Percentiles rank a stretch among this genome's conserved stretches.
phyloP scores from a whole-genome alignment of 1,284 basidiomycete species.

The Microbotryum scabiosae region DNA sequence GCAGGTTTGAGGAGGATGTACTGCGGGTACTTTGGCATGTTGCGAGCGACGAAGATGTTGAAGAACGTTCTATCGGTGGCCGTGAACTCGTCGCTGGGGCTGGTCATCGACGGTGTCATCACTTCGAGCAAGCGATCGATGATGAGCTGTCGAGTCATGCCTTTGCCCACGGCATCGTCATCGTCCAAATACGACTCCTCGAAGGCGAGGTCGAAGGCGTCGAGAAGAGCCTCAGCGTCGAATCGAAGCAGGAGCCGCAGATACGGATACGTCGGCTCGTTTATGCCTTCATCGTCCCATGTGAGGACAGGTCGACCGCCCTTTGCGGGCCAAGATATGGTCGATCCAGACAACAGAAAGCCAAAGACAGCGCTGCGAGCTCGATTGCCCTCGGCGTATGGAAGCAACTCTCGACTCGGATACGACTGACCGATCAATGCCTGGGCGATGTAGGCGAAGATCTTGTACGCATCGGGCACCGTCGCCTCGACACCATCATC shows the following conservation, averaged over 20 bases:
- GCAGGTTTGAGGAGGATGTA: slow-evolving; percentile 65
- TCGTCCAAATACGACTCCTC: slow-evolving; percentile 88
- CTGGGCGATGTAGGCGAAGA: slow-evolving; percentile 84
- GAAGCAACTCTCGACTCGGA: slow-evolving; percentile 68
- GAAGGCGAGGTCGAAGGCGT: slow-evolving; percentile 87
- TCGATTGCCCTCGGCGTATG: slow-evolving; percentile 55
- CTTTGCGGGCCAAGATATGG: slow-evolving; percentile 50
- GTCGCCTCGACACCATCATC: slow-evolving; percentile 49
- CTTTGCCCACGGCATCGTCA: slow-evolving; percentile 46
- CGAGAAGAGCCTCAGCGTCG: slow-evolving; percentile 89
- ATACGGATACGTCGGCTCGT: slow-evolving; percentile 62
- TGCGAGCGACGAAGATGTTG: slow-evolving; percentile 91
- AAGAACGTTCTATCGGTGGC: slow-evolving; percentile 68
- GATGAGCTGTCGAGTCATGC: slow-evolving; percentile 67
- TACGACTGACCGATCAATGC: slow-evolving; percentile 78
- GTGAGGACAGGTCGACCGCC: slow-evolving; percentile 39
- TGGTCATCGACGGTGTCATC: slow-evolving; percentile 45
- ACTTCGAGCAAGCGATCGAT: slow-evolving; percentile 81
- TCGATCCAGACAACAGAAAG: slow-evolving; percentile 27
- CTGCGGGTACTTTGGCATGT: slow-evolving; percentile 92
- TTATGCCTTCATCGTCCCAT: slow-evolving; percentile 20
- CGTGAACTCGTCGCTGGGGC: slow-evolving; percentile 38
- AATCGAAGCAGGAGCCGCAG: slow-evolving; percentile 73
- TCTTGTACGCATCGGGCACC: slow-evolving; percentile 75
- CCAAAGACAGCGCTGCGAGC: slow-evolving; percentile 33